These are phyloP conservation scores for Flaveria floridana DNA, from an alignment of 140 eudicot species.

Conservation along the genomic window DNA sequence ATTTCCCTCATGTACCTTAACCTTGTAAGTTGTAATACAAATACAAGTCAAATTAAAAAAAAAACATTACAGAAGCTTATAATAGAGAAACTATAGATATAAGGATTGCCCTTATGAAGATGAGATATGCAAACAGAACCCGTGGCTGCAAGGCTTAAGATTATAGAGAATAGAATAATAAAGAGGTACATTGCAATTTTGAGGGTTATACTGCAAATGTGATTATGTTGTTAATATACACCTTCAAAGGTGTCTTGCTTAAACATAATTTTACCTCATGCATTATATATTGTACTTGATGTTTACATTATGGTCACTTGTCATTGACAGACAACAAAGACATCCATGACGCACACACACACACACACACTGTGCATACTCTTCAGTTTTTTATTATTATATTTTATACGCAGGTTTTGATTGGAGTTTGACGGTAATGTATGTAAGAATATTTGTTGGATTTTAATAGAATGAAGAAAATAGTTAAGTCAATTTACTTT, in stretches of 20 bases:
- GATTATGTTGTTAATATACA: conserved; percentile 12
- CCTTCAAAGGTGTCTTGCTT: conserved; percentile 11
- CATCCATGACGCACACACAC: not conserved
- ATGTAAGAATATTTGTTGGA: not conserved
- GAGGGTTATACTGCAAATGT: conserved; percentile 22
- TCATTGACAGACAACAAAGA: not conserved
- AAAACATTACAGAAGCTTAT: conserved; percentile 1
- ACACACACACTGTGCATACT: not conserved
- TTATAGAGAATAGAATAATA: conserved; percentile 19
- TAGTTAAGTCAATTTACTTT: conserved; percentile 20
- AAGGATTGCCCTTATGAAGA: conserved; percentile 22
- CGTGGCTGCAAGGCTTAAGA: conserved; percentile 21
- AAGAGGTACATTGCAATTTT: conserved; percentile 27
- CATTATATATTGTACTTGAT: conserved; percentile 1
- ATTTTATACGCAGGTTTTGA: not conserved
- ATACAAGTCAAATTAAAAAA: conserved; percentile 23
- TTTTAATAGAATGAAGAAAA: not conserved
- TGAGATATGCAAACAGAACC: conserved; percentile 17
- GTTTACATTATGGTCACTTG: conserved; percentile 13
- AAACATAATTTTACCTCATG: conserved; percentile 18
- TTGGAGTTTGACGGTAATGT: not conserved
- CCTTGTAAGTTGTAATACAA: conserved; percentile 35
- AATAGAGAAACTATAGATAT: conserved; percentile 18
- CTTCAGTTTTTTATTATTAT: not conserved
- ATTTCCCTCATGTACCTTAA: conserved; percentile 63